A percentile compares a stretch with the other conserved stretches of the same genome.
phyloP scores from a whole-genome alignment of 192 early-diverging fungal genomes.

The Coemansia sp. region DNA sequence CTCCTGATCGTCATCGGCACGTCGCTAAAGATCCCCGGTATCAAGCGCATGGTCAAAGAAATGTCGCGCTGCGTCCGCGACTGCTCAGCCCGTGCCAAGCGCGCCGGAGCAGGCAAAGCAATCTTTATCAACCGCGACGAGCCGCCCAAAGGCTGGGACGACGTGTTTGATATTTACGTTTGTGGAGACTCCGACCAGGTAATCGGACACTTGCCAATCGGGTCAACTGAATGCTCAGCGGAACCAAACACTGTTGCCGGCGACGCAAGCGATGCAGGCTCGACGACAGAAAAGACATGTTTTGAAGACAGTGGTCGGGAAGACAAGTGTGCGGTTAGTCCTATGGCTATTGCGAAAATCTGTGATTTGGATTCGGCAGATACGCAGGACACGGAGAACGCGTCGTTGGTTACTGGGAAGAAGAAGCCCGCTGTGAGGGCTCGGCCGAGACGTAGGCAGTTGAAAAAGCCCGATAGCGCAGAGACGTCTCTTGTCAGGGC shows the following conservation, averaged over 20 bases:
- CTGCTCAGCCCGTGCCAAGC: slow-evolving; percentile 26
- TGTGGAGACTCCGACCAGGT: slow-evolving; percentile 46
- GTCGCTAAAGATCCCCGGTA: slow-evolving; percentile 56
- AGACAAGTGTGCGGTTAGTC: neutral
- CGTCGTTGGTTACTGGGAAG: no score
- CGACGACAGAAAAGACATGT: neutral
- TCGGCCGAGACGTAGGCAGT: neutral
- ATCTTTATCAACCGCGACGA: slow-evolving; percentile 56
- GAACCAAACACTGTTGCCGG: neutral
- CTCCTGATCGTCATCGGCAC: slow-evolving; percentile 60
- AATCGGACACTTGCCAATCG: slow-evolving; percentile 30
- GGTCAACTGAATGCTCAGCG: neutral
- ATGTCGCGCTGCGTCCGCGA: slow-evolving; percentile 53
- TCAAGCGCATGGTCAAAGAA: slow-evolving; percentile 57
- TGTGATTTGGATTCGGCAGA: neutral
- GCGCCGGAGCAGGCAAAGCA: slow-evolving; percentile 44
- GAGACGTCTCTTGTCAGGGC: neutral
- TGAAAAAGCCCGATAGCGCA: neutral
- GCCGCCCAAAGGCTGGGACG: slow-evolving; percentile 53
- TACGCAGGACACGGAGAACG: no score
- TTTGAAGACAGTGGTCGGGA: no score
- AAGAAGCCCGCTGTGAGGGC: neutral
- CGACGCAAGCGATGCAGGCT: neutral
- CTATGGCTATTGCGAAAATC: slow-evolving; percentile 1
- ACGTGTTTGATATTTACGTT: slow-evolving; percentile 56